These are phyloP conservation scores for Bonnemaisonia californica DNA, from an alignment of 31 red algal genomes.

Conservation along the genomic window DNA sequence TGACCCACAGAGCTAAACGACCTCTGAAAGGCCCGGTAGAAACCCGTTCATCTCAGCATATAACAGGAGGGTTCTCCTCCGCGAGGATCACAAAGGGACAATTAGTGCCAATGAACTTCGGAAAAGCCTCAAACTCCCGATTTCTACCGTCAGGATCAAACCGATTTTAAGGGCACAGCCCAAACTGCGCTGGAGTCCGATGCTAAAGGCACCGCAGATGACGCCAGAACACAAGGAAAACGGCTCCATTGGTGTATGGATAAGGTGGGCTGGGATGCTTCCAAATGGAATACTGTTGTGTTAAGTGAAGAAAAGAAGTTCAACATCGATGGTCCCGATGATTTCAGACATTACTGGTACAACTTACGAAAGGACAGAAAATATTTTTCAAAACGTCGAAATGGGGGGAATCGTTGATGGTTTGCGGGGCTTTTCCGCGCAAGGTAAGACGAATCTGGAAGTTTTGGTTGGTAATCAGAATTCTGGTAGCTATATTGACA, in stretches of 20 bases:
- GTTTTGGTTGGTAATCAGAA: background rate
- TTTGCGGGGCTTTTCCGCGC: background rate
- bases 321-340: background rate
- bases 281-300: no score
- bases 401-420: background rate
- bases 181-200: background rate
- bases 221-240: slow-evolving; percentile 12
- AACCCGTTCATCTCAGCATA: no score
- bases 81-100: no score
- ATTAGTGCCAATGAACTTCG: background rate
- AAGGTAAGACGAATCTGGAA: background rate
- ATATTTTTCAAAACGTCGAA: background rate
- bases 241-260: background rate
- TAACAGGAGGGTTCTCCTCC: no score
- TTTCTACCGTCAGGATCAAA: background rate
- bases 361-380: background rate
- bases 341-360: background rate
- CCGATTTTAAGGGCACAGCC: background rate
- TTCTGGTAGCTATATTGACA: background rate
- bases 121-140: background rate
- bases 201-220: background rate
- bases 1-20: no score
- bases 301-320: background rate
- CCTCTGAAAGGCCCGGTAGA: no score
- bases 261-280: background rate